phyloP scores from a whole-genome alignment of 2,329 filamentous ascomycete species.

The Monascus ruber region DNA sequence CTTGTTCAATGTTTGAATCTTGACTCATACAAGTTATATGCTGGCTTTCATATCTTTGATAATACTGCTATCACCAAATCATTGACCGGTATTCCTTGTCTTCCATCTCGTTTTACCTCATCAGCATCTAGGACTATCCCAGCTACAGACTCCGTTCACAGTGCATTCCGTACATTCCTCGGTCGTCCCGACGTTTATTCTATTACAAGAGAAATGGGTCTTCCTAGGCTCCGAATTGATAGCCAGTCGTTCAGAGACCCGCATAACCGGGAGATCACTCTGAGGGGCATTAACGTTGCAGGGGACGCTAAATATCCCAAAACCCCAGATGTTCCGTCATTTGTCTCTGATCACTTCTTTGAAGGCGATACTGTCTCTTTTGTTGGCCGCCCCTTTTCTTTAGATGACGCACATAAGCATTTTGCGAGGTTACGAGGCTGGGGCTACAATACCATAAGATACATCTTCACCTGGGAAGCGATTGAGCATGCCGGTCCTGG shows the following conservation, averaged over 20 bases:
- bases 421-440: conserved; percentile 76
- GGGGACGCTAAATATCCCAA: conserved; percentile 84
- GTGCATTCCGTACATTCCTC: not conserved
- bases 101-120: too few relatives aligned
- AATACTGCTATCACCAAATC: too few relatives aligned
- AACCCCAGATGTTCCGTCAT: conserved; percentile 68
- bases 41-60: too few relatives aligned
- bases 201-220: conserved; percentile 47
- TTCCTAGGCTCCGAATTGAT: conserved; percentile 70
- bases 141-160: too few relatives aligned
- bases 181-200: conserved; percentile 3
- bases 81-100: too few relatives aligned
- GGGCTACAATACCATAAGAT: conserved; percentile 93
- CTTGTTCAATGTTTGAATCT: too few relatives aligned
- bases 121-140: too few relatives aligned
- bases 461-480: conserved; percentile 98
- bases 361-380: conserved; percentile 88
- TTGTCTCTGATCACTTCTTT: conserved; percentile 69
- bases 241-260: conserved; percentile 73
- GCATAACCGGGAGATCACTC: conserved; percentile 70
- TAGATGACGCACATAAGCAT: conserved; percentile 72
- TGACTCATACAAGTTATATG: too few relatives aligned
- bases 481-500: conserved; percentile 86
- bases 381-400: conserved; percentile 69
- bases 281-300: conserved; percentile 89